Evolutionary conservation across 495 filamentous ascomycete genomes (phyloP).

Genomic region (Aspergillus incahuasiensis): DNA sequence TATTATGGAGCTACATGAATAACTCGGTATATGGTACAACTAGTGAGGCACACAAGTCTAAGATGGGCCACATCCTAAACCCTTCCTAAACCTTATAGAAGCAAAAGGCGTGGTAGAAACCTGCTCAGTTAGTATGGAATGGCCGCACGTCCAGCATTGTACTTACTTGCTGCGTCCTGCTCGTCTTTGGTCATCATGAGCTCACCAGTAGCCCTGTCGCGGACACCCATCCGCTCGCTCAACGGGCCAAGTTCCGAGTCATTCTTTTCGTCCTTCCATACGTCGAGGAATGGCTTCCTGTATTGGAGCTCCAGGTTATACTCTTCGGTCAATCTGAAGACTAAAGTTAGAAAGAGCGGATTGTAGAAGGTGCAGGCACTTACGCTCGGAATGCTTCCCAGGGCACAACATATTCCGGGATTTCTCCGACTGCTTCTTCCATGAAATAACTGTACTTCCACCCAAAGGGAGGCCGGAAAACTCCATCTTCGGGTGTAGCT

Average conservation of each 20-base stretch:
- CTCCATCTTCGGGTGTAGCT: conserved; percentile 63
- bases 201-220: conserved; percentile 61
- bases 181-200: conserved; percentile 72
- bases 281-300: conserved; percentile 79
- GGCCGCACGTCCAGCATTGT: not conserved
- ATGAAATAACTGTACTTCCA: conserved; percentile 98
- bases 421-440: conserved; percentile 90
- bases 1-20: not conserved
- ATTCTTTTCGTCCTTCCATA: conserved; percentile 87
- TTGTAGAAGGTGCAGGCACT: conserved; percentile 13
- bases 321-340: conserved; percentile 70
- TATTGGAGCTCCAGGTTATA: conserved; percentile 95
- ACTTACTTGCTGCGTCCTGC: conserved; percentile 77
- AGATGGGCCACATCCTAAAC: conserved; percentile 43
- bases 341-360: conserved; percentile 12
- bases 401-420: conserved; percentile 96
- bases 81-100: conserved; percentile 87
- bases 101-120: conserved; percentile 87
- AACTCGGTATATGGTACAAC: not conserved
- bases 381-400: conserved; percentile 93
- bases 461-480: conserved; percentile 91
- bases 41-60: not conserved
- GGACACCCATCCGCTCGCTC: conserved; percentile 91
- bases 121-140: conserved; percentile 24
- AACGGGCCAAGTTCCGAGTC: conserved; percentile 71